Percentiles rank a stretch among this genome's conserved stretches.
Conservation (phyloP, 805 yeast species). For the Metschnikowia arizonensis region DNA sequence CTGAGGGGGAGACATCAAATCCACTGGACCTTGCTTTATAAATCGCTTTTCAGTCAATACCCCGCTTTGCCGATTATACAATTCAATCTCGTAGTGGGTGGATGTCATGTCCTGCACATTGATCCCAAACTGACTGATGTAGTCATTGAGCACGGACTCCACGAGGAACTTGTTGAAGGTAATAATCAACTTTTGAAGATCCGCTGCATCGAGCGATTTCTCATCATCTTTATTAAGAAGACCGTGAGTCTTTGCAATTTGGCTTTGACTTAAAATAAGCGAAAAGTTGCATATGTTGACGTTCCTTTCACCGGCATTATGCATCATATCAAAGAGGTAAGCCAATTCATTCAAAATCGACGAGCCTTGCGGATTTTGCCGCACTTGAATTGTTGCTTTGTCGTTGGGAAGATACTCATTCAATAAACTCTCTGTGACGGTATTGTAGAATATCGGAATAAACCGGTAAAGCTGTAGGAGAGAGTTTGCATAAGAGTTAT, state of each 20-base stretch:
- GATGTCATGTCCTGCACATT: constrained; percentile 36
- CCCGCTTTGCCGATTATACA: constrained; percentile 37
- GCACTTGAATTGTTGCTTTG: constrained; percentile 25
- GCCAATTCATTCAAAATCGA: constrained; percentile 79
- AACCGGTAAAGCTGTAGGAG: constrained; percentile 76
- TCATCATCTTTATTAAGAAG: constrained; percentile 50
- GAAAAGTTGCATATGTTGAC: constrained; percentile 81
- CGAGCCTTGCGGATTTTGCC: constrained; percentile 37
- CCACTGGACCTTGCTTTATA: constrained; percentile 39
- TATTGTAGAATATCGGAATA: constrained; percentile 68
- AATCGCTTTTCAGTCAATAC: constrained; percentile 31
- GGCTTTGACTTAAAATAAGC: constrained; percentile 30
- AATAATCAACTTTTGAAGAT: constrained; percentile 44
- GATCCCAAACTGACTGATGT: constrained; percentile 27
- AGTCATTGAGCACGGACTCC: constrained; percentile 49
- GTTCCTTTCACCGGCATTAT: constrained; percentile 64
- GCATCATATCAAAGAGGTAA: constrained; percentile 86
- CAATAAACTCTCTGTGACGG: constrained; percentile 53
- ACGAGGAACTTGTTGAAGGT: constrained; percentile 58
- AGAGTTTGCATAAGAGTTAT: constrained; percentile 69
- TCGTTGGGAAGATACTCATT: constrained; percentile 42
- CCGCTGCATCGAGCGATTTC: constrained; percentile 39
- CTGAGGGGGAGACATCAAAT: constrained; percentile 38
- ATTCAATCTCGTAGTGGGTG: constrained; percentile 39
- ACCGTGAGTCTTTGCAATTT: constrained; percentile 49